phyloP scores from a whole-genome alignment of 305 asterid genomes.

The Rubia tinctorum region DNA sequence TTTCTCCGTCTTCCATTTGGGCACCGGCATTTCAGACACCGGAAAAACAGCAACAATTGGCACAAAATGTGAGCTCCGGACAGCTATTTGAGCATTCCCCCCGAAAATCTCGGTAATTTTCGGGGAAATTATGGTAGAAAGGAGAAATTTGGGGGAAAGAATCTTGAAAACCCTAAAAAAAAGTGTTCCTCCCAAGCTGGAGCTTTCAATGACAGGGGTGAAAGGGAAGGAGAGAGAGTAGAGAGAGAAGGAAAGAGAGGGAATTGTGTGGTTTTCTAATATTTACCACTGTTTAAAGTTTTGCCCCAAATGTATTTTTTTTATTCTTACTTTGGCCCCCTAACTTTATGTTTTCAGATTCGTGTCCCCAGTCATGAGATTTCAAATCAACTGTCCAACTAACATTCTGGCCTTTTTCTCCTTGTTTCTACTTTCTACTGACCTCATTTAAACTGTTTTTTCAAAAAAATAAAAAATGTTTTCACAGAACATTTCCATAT shows the following conservation, averaged over 20 bases:
- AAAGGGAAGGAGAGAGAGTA: conserved; percentile 11
- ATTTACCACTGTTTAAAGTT: background rate
- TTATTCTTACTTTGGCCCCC: background rate
- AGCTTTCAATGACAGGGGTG: conserved; percentile 22
- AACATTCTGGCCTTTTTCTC: background rate
- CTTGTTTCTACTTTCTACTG: background rate
- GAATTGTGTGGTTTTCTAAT: conserved; percentile 42
- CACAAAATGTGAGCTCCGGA: conserved; percentile 11
- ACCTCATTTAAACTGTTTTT: background rate
- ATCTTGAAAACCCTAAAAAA: conserved; percentile 49
- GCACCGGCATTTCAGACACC: conserved; percentile 56
- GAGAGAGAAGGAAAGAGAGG: conserved; percentile 41
- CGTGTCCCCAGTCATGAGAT: background rate
- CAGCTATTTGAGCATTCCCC: background rate
- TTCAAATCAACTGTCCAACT: background rate
- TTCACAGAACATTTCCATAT: too few relatives aligned
- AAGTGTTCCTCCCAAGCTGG: conserved; percentile 31
- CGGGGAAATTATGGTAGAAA: background rate
- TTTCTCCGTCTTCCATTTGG: conserved; percentile 69
- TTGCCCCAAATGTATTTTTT: background rate
- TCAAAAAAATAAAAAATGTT: too few relatives aligned
- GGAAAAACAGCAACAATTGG: conserved; percentile 10
- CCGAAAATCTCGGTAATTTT: conserved; percentile 1
- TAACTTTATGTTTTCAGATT: background rate
- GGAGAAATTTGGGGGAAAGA: background rate